phyloP scores from a whole-genome alignment of 2,329 filamentous ascomycete genomes.

The Aspergillus unguis region DNA sequence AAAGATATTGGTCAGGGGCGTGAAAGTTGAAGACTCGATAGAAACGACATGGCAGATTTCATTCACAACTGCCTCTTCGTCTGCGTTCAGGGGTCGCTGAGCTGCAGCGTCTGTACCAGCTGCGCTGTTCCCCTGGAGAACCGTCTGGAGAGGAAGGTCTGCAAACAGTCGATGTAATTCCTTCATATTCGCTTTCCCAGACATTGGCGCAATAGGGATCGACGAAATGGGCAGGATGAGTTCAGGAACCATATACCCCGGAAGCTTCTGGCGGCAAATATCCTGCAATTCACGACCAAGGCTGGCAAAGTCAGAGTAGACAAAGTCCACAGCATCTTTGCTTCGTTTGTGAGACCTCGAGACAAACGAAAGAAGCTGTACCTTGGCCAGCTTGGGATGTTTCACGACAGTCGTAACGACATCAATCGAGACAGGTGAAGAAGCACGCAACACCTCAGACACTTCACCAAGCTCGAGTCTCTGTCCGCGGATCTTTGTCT shows the following conservation, averaged over 20 bases:
- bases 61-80: conserved; percentile 26
- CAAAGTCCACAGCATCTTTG: conserved; percentile 13
- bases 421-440: conserved; percentile 19
- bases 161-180: conserved; percentile 27
- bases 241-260: conserved; percentile 29
- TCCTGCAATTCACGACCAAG: conserved; percentile 24
- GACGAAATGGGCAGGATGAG: conserved; percentile 25
- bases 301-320: conserved; percentile 20
- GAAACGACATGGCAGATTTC: conserved; percentile 23
- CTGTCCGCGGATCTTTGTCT: conserved; percentile 79
- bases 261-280: conserved; percentile 25
- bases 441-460: conserved; percentile 29
- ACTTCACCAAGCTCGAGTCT: conserved; percentile 78
- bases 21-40: conserved; percentile 18
- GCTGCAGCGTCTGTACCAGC: neutral
- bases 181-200: conserved; percentile 34
- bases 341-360: conserved; percentile 15
- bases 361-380: conserved; percentile 32
- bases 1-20: conserved; percentile 33
- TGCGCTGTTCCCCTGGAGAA: conserved; percentile 21
- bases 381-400: conserved; percentile 25
- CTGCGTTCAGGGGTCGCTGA: conserved; percentile 19
- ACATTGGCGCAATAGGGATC: conserved; percentile 28
- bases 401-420: conserved; percentile 30
- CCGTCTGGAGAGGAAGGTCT: conserved; percentile 22